These are phyloP conservation scores for Amylostereum areolatum DNA, from an alignment of 1,284 basidiomycete species.

Conservation along the genomic window DNA sequence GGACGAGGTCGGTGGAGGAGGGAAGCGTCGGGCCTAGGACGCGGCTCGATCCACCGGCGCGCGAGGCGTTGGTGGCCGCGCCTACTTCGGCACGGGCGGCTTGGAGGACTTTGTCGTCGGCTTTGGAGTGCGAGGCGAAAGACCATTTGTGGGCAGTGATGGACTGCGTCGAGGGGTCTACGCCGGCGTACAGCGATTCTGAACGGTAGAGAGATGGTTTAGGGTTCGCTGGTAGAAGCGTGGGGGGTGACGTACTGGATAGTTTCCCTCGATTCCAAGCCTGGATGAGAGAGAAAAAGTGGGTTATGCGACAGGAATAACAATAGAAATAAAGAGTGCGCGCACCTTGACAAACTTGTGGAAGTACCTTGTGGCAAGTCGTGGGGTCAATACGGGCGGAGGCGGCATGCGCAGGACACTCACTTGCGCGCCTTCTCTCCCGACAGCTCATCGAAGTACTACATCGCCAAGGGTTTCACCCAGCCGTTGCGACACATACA, in stretches of 20 bases:
- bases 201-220: neutral
- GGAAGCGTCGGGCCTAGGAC: conserved; percentile 64
- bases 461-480: neutral
- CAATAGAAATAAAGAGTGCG: neutral
- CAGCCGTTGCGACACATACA: neutral
- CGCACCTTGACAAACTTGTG: conserved; percentile 75
- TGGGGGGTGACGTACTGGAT: conserved; percentile 36
- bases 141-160: conserved; percentile 59
- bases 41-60: conserved; percentile 29
- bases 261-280: conserved; percentile 71
- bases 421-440: conserved; percentile 71
- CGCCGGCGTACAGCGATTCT: conserved; percentile 58
- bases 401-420: conserved; percentile 17
- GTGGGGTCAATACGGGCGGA: conserved; percentile 20
- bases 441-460: conserved; percentile 76
- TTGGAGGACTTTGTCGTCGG: conserved; percentile 49
- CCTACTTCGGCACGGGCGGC: conserved; percentile 54
- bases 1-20: conserved; percentile 53
- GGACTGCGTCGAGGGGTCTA: conserved; percentile 40
- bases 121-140: conserved; percentile 39
- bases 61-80: conserved; percentile 45
- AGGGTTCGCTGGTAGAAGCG: neutral
- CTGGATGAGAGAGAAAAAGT: neutral
- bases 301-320: neutral
- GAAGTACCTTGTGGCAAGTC: conserved; percentile 53